Conservation (phyloP, 441 rosid species). For the Adansonia madagascariensis region DNA sequence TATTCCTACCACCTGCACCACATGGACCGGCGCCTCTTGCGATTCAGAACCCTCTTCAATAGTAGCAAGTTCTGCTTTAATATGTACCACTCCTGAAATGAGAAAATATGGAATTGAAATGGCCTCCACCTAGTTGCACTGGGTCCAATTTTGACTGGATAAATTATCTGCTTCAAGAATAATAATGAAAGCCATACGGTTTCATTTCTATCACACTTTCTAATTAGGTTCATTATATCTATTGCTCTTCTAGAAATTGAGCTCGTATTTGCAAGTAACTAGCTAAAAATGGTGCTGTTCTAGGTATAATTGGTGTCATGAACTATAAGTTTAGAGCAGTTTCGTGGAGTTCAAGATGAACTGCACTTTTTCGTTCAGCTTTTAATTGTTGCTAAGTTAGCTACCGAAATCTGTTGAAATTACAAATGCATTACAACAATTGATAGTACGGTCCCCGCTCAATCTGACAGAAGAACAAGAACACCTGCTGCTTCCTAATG, state of each 20-base stretch:
- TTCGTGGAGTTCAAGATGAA: too few relatives aligned
- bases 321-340: neutral
- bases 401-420: neutral
- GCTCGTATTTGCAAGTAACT: neutral
- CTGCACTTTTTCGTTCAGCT: neutral
- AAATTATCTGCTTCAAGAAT: neutral
- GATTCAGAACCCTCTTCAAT: neutral
- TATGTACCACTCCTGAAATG: neutral
- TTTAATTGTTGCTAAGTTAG: neutral
- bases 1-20: neutral
- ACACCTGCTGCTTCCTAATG: too few relatives aligned
- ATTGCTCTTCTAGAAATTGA: neutral
- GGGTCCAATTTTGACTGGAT: neutral
- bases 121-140: neutral
- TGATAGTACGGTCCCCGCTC: neutral
- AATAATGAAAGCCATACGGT: neutral
- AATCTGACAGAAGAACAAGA: too few relatives aligned
- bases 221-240: neutral
- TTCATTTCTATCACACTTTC: neutral
- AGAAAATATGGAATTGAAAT: conserved; percentile 3
- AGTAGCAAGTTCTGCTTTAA: neutral
- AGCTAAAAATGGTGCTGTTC: too few relatives aligned
- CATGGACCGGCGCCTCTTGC: neutral
- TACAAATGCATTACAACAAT: neutral
- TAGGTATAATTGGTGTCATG: neutral